These are phyloP conservation scores for Rhizopogon salebrosus DNA, from an alignment of 768 basidiomycete genomes.

Conservation along the genomic window DNA sequence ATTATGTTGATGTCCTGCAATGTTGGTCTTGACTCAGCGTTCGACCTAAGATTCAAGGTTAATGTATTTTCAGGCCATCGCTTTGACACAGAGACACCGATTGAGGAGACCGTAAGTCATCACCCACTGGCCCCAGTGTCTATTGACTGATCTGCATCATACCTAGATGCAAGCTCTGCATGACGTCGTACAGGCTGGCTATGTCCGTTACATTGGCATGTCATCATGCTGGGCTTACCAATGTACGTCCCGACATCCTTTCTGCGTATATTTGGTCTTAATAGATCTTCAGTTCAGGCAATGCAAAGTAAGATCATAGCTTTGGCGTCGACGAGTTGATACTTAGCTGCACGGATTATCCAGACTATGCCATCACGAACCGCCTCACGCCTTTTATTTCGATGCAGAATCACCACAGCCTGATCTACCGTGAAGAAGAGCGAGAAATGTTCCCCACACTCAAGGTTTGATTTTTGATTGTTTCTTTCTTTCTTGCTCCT, in stretches of 20 bases:
- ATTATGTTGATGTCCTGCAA: constrained; percentile 75
- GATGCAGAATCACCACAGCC: constrained; percentile 64
- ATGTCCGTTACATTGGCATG: constrained; percentile 59
- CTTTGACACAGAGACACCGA: constrained; percentile 23
- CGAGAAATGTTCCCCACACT: constrained; percentile 59
- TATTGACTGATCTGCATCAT: background rate
- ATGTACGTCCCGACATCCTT: constrained; percentile 28
- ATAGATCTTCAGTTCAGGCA: constrained; percentile 35
- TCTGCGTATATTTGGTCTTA: background rate
- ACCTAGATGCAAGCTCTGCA: constrained; percentile 61
- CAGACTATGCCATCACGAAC: constrained; percentile 58
- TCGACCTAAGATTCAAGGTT: background rate
- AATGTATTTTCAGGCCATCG: constrained; percentile 27
- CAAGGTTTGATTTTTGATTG: constrained; percentile 29
- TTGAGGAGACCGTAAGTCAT: constrained; percentile 30
- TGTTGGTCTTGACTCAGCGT: constrained; percentile 30
- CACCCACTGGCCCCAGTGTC: constrained; percentile 17
- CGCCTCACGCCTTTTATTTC: constrained; percentile 58
- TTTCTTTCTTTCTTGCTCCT: background rate
- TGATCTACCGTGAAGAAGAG: constrained; percentile 63
- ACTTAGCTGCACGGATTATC: background rate
- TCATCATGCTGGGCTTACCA: constrained; percentile 52
- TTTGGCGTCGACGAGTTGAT: background rate
- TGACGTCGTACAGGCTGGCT: constrained; percentile 62
- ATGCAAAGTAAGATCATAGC: constrained; percentile 45